Evolutionary conservation across 2,329 filamentous ascomycete genomes (phyloP).

Genomic region (Xylaria sp.): DNA sequence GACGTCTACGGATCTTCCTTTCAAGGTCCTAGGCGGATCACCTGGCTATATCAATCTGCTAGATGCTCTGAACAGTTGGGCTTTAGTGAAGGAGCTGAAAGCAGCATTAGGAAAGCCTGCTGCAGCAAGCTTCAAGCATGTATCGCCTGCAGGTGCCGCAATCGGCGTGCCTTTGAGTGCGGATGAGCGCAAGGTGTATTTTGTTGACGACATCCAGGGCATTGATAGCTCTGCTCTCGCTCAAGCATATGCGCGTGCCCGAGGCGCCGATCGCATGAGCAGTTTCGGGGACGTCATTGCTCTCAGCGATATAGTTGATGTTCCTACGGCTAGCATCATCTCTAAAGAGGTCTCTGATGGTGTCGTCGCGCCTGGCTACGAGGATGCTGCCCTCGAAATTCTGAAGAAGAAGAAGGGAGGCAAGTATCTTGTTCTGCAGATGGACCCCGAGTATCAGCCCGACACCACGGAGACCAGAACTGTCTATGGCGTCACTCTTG

Average conservation of each 20-base stretch:
- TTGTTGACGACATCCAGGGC: constrained; percentile 92
- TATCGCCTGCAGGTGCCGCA: constrained; percentile 93
- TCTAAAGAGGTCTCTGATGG: constrained; percentile 97
- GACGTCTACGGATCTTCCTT: constrained; percentile 77
- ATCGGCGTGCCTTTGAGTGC: constrained; percentile 86
- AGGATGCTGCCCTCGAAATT: constrained; percentile 83
- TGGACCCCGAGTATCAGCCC: constrained; percentile 86
- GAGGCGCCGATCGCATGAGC: constrained; percentile 97
- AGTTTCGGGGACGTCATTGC: constrained; percentile 98
- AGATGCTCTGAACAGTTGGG: constrained; percentile 96
- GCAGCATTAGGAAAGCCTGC: constrained; percentile 85
- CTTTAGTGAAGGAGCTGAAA: constrained; percentile 94
- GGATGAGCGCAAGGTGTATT: constrained; percentile 95
- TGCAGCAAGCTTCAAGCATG: constrained; percentile 98
- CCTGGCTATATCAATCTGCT: constrained; percentile 98
- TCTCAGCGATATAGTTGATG: constrained; percentile 86
- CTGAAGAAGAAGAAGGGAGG: constrained; percentile 98
- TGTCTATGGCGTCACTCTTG: constrained; percentile 86
- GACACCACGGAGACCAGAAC: constrained; percentile 82
- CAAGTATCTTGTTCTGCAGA: constrained; percentile 94
- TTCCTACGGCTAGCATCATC: constrained; percentile 95
- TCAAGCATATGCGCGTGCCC: constrained; percentile 93
- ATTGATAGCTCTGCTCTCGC: constrained; percentile 86
- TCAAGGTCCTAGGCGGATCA: constrained; percentile 87
- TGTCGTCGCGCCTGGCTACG: constrained; percentile 89